These are phyloP conservation scores for Rugosomyces carneus DNA, from an alignment of 1,284 basidiomycete species.

Conservation along the genomic window DNA sequence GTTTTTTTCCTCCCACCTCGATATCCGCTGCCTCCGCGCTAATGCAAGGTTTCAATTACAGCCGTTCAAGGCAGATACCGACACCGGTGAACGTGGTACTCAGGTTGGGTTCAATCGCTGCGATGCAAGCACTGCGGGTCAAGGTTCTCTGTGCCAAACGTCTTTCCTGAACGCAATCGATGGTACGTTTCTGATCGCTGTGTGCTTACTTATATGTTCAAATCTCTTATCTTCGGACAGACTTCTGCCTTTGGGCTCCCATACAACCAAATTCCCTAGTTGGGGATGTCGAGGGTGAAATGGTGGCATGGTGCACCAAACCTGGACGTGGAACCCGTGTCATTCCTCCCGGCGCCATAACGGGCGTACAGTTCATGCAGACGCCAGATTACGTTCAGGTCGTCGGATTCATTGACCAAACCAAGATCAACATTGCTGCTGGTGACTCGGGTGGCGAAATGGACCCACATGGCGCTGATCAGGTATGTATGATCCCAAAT, in stretches of 20 bases:
- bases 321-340: constrained; percentile 49
- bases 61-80: constrained; percentile 32
- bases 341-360: constrained; percentile 44
- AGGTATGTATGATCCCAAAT: constrained; percentile 21
- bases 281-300: constrained; percentile 51
- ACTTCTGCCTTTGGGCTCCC: constrained; percentile 52
- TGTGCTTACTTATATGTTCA: background rate
- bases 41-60: constrained; percentile 8
- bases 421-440: constrained; percentile 42
- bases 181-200: background rate
- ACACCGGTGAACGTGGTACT: constrained; percentile 23
- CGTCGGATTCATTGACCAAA: constrained; percentile 64
- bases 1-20: background rate
- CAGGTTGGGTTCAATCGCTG: constrained; percentile 31
- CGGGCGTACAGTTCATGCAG: constrained; percentile 48
- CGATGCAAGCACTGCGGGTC: constrained; percentile 28
- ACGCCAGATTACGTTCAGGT: constrained; percentile 61
- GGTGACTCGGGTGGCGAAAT: constrained; percentile 53
- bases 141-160: constrained; percentile 29
- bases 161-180: constrained; percentile 24
- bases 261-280: constrained; percentile 39
- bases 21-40: background rate
- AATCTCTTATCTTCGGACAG: constrained; percentile 1
- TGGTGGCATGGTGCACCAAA: constrained; percentile 61
- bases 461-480: constrained; percentile 23